Evolutionary conservation across 2,329 filamentous ascomycete genomes (phyloP).

Genomic region (Cladophialophora exuberans): DNA sequence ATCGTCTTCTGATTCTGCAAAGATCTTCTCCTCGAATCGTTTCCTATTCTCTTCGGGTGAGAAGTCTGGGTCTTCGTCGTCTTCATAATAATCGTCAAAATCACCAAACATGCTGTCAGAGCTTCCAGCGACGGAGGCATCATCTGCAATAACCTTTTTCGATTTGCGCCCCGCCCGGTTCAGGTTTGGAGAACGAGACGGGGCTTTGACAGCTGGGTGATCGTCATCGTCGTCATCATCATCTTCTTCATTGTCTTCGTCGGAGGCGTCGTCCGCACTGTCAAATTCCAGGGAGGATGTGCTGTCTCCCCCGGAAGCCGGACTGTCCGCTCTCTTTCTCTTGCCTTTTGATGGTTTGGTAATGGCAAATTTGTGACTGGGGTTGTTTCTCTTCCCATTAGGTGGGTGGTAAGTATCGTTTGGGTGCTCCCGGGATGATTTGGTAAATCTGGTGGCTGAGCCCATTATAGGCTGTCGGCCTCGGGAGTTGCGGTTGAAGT

Average conservation of each 20-base stretch:
- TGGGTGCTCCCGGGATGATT: slow-evolving; percentile 20
- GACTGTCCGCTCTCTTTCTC: slow-evolving; percentile 20
- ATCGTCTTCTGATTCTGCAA: slow-evolving; percentile 38
- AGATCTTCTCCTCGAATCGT: slow-evolving; percentile 30
- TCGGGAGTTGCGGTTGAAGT: slow-evolving; percentile 25
- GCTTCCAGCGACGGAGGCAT: slow-evolving; percentile 25
- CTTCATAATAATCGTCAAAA: slow-evolving; percentile 23
- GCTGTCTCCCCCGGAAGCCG: slow-evolving; percentile 15
- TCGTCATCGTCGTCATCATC: slow-evolving; percentile 52
- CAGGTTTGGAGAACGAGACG: slow-evolving; percentile 46
- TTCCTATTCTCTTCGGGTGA: slow-evolving; percentile 30
- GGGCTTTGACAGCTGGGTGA: slow-evolving; percentile 44
- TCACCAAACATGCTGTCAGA: slow-evolving; percentile 29
- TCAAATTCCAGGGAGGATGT: slow-evolving; percentile 24
- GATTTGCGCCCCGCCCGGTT: slow-evolving; percentile 47
- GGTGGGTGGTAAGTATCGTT: slow-evolving; percentile 22
- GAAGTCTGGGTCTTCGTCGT: slow-evolving; percentile 24
- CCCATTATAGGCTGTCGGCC: slow-evolving; percentile 29
- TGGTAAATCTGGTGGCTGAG: slow-evolving; percentile 19
- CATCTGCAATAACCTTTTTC: slow-evolving; percentile 10
- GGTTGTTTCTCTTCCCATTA: slow-evolving; percentile 19
- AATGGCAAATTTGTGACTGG: slow-evolving; percentile 6
- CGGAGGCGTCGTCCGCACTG: slow-evolving; percentile 33
- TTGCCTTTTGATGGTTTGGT: slow-evolving; percentile 18
- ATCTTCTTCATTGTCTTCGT: slow-evolving; percentile 37